Conservation (phyloP, 2,329 filamentous ascomycete species). For the Neonectria punicea region DNA sequence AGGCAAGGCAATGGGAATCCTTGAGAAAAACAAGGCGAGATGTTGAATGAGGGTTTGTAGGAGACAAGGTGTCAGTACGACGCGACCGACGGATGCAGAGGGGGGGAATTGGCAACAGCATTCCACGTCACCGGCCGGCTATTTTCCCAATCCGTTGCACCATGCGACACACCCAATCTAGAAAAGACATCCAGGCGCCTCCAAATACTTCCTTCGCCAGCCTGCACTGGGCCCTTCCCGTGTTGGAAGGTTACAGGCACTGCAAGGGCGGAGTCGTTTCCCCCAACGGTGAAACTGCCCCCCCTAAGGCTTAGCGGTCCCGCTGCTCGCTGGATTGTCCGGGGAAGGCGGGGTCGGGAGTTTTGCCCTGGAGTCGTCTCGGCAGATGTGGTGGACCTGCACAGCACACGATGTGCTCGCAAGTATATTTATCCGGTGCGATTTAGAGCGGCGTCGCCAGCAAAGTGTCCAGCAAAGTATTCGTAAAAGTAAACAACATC, state of each 20-base stretch:
- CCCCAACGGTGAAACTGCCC: slow-evolving; percentile 13
- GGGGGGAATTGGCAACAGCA: slow-evolving; percentile 7
- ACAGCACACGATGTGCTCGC: not conserved
- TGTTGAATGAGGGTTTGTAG: not conserved
- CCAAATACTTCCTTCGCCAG: not conserved
- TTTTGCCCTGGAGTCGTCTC: not conserved
- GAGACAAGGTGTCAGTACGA: slow-evolving; percentile 12
- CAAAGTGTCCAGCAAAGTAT: too few relatives aligned
- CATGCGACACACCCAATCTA: slow-evolving; percentile 12
- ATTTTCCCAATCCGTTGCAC: slow-evolving; percentile 33
- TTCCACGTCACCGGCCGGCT: slow-evolving; percentile 16
- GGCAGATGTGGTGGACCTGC: slow-evolving; percentile 6
- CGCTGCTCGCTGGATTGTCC: slow-evolving; percentile 18
- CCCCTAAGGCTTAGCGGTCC: slow-evolving; percentile 27
- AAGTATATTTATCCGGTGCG: slow-evolving; percentile 10
- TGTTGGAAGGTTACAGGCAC: slow-evolving; percentile 22
- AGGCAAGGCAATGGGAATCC: not conserved
- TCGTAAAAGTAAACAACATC: too few relatives aligned
- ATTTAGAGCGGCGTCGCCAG: not conserved
- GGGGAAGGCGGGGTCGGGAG: slow-evolving; percentile 25
- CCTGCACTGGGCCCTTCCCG: slow-evolving; percentile 12
- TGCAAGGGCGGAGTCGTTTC: slow-evolving; percentile 23
- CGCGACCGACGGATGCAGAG: slow-evolving; percentile 3
- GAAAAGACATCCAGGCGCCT: not conserved
- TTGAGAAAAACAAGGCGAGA: not conserved